Conservation (phyloP, 495 filamentous ascomycete genomes). For the Aspergillus olivimuriae region DNA sequence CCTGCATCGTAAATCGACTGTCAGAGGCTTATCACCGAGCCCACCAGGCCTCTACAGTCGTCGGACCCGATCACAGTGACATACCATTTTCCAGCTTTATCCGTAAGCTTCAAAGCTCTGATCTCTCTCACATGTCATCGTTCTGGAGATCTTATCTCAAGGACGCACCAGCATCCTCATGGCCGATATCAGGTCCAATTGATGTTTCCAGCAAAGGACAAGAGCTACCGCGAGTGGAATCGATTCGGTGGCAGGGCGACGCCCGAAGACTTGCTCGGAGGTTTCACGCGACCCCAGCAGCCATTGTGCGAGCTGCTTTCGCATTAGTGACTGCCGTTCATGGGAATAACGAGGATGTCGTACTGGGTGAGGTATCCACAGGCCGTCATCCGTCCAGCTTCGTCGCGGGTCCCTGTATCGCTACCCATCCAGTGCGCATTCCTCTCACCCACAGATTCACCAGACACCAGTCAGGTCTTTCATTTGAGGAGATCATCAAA, state of each 20-base stretch:
- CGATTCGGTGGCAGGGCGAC: not conserved
- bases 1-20: not conserved
- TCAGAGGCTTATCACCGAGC: not conserved
- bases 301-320: slow-evolving; percentile 1
- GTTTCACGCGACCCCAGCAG: not conserved
- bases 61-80: not conserved
- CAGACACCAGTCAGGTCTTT: no score
- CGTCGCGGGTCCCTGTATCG: slow-evolving; percentile 4
- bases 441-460: not conserved
- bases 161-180: not conserved
- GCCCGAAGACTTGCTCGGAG: not conserved
- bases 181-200: not conserved
- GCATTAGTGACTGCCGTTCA: slow-evolving; percentile 1
- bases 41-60: not conserved
- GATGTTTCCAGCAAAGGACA: not conserved
- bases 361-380: slow-evolving; percentile 2
- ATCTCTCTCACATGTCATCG: not conserved
- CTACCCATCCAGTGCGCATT: slow-evolving; percentile 3
- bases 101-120: not conserved
- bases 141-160: slow-evolving; percentile 6
- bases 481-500: not conserved
- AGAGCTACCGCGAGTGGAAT: not conserved
- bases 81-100: slow-evolving; percentile 1
- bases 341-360: not conserved
- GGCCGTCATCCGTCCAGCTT: not conserved